Base-by-base conservation (phyloP, 2,329 filamentous ascomycete genomes). In the Fusarium citri region DNA sequence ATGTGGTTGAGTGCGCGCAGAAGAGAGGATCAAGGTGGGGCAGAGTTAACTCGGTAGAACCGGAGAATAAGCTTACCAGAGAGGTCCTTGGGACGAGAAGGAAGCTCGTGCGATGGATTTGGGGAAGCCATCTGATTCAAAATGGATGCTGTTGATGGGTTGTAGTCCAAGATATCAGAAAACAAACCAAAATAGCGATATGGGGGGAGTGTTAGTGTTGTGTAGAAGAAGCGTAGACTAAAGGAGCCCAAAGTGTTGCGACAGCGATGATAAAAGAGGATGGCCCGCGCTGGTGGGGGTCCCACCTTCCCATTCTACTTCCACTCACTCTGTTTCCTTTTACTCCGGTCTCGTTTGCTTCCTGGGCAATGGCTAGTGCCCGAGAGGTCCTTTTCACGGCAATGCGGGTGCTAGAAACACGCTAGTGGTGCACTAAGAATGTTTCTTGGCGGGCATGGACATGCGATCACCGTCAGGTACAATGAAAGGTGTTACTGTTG, bases 221-320 rank as follows among this genome's bases (percentile, higher is more conserved):
- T 62, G 58, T 41, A 64, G 59, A 72, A 58, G 60, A 66, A 76
- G 67, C 58, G 67, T 30, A 45, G 59, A 64, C 59, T 64, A 57
- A 63, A 71, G 65, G 26, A 64, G 59, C 55, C 57, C 54, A 55
- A 63, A 72, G 64, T 65, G 62, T 76, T 74, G 73, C 74, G 66
- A 72, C 72, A 62, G 64, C 66, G 59, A 67, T 71, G 74, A 76
- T 76, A 73, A 74, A 76, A 70, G 72, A 66, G 64, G 69, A 68
- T 60, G 71, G 61, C 54, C 59, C 55, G 61, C 62, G 48, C 54
- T 75, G 69, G 73, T 75, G 73, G 74, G 74, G 74, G 72, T 55
- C 63, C 71, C 72, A 58, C 62, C 55, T 55, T 47, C 49, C 48
- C 59, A 42, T 47, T 56, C 34, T 37, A 37, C 34, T 12, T 30